Evolutionary conservation across 2,329 filamentous ascomycete species (phyloP), one percentile per base, ranked within the genome.

Genomic region (Aureobasidium melanogenum): DNA sequence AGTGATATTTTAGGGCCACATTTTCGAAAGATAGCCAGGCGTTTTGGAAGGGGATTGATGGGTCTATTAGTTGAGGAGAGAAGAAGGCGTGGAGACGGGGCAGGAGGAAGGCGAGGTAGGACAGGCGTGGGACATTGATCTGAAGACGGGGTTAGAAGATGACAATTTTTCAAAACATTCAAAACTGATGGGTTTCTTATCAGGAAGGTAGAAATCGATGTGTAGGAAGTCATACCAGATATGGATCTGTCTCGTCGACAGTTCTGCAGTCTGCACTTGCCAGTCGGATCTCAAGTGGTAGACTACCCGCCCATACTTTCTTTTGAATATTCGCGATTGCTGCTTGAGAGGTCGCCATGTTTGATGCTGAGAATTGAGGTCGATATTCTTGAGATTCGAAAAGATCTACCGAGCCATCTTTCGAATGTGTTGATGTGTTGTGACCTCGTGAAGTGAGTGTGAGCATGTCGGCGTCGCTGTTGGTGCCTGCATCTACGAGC

Each of bases 1-100:
- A 85, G 68, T 89, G 87, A 85, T 85, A 88, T 75, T 88, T 88
- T 65, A 89, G 71, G 2, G 85, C 82, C 17, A 89, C 86, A 15
- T 78, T 80, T 70, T 89, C 84, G 68, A 85, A 87, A 1, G 83
- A 84, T 65, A 90, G 82, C 82, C 84, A 87, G 22, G 82, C 81
- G 46, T 82, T 75, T 62, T 81, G 76, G 8, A 79, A 69, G 3
- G 75, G 74, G 34, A 80, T 75, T 46, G 79, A 74, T 3, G 84
- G 79, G 65, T 85, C 77, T 66, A 88, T 88, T 39, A 88, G 72
- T 28, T 73, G 79, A 15, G 76, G 66, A 1, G 75, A 68, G 70
- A 88, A 89, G 76, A 88, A 89, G 54, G 78, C 75, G 65, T 84
- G 83, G 7, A 89, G 74, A 61, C 78, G 81, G 17, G 83, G 80